phyloP scores from a whole-genome alignment of 441 rosid genomes.

The Brassica balearica region DNA sequence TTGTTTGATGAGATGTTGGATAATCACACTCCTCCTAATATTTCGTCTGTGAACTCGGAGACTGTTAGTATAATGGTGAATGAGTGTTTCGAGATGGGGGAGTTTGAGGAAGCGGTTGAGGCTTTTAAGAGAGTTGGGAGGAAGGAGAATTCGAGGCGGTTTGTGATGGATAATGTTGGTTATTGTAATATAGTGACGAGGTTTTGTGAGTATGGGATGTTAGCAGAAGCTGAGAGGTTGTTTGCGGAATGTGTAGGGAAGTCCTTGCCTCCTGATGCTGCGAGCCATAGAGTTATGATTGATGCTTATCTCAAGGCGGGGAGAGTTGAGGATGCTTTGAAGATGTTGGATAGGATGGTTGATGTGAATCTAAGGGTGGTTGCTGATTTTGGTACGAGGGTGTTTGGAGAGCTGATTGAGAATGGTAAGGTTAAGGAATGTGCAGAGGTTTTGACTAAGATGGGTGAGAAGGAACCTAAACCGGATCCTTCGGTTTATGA shows the following conservation, averaged over 20 bases:
- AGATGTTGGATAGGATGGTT: constrained; percentile 69
- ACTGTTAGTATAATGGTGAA: constrained; percentile 83
- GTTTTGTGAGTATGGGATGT: constrained; percentile 80
- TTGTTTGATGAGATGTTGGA: constrained; percentile 87
- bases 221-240: constrained; percentile 69
- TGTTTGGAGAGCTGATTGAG: constrained; percentile 67
- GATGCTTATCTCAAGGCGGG: constrained; percentile 75
- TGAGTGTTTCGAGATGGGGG: constrained; percentile 78
- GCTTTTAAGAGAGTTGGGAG: constrained; percentile 82
- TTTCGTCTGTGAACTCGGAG: constrained; percentile 81
- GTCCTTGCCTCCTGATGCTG: constrained; percentile 77
- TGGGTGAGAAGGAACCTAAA: constrained; percentile 92
- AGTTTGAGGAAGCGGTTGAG: constrained; percentile 62
- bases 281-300: constrained; percentile 69
- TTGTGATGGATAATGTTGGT: constrained; percentile 84
- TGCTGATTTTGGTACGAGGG: constrained; percentile 71
- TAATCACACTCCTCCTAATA: constrained; percentile 81
- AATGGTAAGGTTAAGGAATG: constrained; percentile 75
- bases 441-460: constrained; percentile 71
- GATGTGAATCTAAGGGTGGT: constrained; percentile 83
- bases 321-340: constrained; percentile 73
- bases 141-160: constrained; percentile 65
- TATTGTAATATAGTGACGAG: constrained; percentile 76
- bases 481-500: constrained; percentile 81
- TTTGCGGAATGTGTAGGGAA: constrained; percentile 61